These are phyloP conservation scores for Bipolaris sorokiniana DNA, from an alignment of 2,329 filamentous ascomycete genomes.

Conservation along the genomic window DNA sequence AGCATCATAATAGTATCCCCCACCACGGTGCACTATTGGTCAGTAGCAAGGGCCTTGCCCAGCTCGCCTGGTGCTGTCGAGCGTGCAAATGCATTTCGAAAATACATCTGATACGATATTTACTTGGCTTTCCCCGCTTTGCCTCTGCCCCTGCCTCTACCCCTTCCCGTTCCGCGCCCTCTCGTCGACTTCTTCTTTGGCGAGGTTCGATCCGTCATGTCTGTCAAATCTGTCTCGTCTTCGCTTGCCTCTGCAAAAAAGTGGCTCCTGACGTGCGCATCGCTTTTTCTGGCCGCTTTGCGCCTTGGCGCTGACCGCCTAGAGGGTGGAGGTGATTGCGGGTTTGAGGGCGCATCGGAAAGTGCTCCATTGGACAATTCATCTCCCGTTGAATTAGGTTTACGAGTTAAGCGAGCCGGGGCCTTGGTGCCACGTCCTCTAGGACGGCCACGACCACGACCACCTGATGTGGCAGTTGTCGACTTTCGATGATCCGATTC, in stretches of 20 bases:
- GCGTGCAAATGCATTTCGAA: neutral
- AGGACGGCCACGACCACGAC: conserved; percentile 1
- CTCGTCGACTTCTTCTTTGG: conserved; percentile 21
- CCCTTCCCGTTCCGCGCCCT: conserved; percentile 10
- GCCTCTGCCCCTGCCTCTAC: conserved; percentile 17
- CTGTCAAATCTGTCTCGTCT: conserved; percentile 42
- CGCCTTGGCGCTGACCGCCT: conserved; percentile 32
- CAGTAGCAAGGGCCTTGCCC: neutral
- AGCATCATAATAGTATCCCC: neutral
- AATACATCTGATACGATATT: conserved; percentile 4
- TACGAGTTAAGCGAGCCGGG: conserved; percentile 10
- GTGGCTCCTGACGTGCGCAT: conserved; percentile 42
- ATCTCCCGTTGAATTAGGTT: conserved; percentile 14
- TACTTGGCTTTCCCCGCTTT: conserved; percentile 12
- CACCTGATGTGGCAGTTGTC: neutral
- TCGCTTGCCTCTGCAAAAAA: conserved; percentile 42
- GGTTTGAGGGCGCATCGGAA: conserved; percentile 14
- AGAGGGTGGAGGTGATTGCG: conserved; percentile 11
- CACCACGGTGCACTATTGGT: neutral
- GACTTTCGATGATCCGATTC: conserved; percentile 21
- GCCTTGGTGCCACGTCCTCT: conserved; percentile 15
- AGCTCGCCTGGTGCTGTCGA: neutral
- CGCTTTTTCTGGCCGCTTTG: conserved; percentile 35
- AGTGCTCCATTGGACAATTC: conserved; percentile 20
- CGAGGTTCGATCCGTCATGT: conserved; percentile 31